Evolutionary conservation across 1,284 basidiomycete species (phyloP).

Genomic region (Apiotrichum veenhuisii): DNA sequence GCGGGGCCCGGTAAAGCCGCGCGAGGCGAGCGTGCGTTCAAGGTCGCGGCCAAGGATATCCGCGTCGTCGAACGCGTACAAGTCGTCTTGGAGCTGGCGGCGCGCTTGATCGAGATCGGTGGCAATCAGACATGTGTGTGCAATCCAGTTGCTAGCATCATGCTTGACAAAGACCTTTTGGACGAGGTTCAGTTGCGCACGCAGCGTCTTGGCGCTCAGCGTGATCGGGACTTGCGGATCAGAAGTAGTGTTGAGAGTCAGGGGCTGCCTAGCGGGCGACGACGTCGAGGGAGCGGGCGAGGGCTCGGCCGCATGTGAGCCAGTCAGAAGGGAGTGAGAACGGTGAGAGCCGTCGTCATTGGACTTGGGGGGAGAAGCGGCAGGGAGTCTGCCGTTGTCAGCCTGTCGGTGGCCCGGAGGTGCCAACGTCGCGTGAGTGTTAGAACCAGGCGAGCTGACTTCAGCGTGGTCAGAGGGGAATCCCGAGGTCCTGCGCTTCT

Average conservation of each 20-base stretch:
- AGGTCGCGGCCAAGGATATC: conserved; percentile 32
- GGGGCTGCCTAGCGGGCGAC: conserved; percentile 11
- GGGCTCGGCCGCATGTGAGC: conserved; percentile 8
- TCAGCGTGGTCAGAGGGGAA: conserved; percentile 12
- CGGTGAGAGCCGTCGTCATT: conserved; percentile 5
- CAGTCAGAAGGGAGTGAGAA: conserved; percentile 23
- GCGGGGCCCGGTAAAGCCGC: conserved; percentile 30
- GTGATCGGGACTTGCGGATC: conserved; percentile 35
- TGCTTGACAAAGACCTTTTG: conserved; percentile 35
- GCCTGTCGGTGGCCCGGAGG: not conserved
- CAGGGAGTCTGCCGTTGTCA: conserved; percentile 1
- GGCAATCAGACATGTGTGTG: conserved; percentile 45
- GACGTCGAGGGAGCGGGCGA: not conserved
- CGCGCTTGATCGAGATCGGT: conserved; percentile 40
- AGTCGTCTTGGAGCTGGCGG: conserved; percentile 35
- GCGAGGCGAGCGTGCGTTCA: conserved; percentile 24
- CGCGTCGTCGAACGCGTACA: conserved; percentile 42
- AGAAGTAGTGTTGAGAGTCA: conserved; percentile 31
- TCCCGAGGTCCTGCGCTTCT: conserved; percentile 3
- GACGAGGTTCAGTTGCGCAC: conserved; percentile 32
- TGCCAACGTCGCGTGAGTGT: not conserved
- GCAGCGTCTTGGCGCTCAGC: conserved; percentile 33
- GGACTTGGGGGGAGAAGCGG: not conserved
- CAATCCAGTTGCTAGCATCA: conserved; percentile 42
- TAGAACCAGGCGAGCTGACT: not conserved